Evolutionary conservation across 2,329 filamentous ascomycete species (phyloP), one percentile per base, ranked within the genome.

Genomic region (Didymella lethalis): DNA sequence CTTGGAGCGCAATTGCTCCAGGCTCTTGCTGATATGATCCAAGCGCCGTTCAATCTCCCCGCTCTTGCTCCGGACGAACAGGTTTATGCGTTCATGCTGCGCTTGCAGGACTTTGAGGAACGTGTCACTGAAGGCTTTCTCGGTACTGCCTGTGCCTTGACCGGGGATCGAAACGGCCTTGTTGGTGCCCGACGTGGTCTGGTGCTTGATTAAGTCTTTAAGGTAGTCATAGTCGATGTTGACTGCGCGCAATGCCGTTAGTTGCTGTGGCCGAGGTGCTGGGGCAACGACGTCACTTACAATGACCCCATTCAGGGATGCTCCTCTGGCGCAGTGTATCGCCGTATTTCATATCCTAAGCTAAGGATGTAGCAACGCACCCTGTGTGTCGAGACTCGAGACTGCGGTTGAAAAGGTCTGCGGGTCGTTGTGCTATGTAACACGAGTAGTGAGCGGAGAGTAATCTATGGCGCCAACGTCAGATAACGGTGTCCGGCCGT

Each of bases 191-290:
- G 84, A 85, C 12, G 88, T 89, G 1, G 92, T 96, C 73, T 92
- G 86, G 60, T 85, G 85, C 76, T 94, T 95, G 81, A 96, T 94
- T 70, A 91, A 84, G 75, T 91, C 85, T 78, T 96, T 96, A 64
- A 96, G 85, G 48, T 90, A 90, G 75, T 94, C 92, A 82, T 96
- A 96, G 77, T 95, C 92, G 77, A 96, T 87, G 77, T 96, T 95
- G 75, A 93, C 89, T 92, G 75, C n/a, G 47, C 40, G 50, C 51
- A 43, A 34, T 23, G 31, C 16, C 51, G 61, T 71, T 48, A 73
- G 68, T 51, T 28, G 44, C 18, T n/a, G 31, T n/a, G 26, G 29
- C 45, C 28, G 31, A 48, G 45, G 48, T 46, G 57, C 40, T 23
- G 6, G 2, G 18, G 38, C 18, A 20, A 26, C 48, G 46, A 43